Percentiles rank a stretch among this genome's conserved stretches.
Conservation (phyloP, 345 rosid genomes). For the Trapa incisa region DNA sequence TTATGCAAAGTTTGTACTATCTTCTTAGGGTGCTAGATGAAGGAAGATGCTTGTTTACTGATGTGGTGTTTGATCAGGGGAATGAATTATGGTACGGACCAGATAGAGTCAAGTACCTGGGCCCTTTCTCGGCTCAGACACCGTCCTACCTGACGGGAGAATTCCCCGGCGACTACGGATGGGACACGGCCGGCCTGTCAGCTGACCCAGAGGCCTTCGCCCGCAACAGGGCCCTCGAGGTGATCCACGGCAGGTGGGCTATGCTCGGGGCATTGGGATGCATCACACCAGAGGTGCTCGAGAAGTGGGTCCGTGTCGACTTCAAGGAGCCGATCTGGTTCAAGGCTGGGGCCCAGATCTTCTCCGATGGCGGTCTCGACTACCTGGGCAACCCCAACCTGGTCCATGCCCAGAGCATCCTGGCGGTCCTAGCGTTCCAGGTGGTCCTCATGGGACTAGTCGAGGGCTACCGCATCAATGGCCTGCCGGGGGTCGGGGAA, state of each 20-base stretch:
- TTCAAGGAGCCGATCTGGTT: constrained; percentile 99
- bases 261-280: constrained; percentile 42
- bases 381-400: constrained; percentile 96
- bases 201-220: constrained; percentile 93
- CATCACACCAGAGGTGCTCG: constrained; percentile 81
- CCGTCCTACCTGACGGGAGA: too few relatives aligned
- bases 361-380: constrained; percentile 96
- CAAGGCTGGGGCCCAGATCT: constrained; percentile 95
- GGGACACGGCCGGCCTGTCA: too few relatives aligned
- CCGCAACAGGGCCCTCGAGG: constrained; percentile 96
- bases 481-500: constrained; percentile 84
- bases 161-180: too few relatives aligned
- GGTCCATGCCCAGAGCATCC: constrained; percentile 94
- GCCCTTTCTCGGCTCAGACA: constrained; percentile 59
- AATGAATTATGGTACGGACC: constrained; percentile 92
- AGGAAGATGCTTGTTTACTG: too few relatives aligned
- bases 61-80: constrained; percentile 23
- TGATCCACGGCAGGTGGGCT: constrained; percentile 94
- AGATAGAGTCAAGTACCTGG: constrained; percentile 89
- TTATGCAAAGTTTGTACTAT: too few relatives aligned
- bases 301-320: constrained; percentile 69
- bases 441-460: constrained; percentile 84
- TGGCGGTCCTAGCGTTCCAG: constrained; percentile 83
- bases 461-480: constrained; percentile 90
- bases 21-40: background rate